Evolutionary conservation across 805 yeast genomes (phyloP), one percentile per base, ranked within the genome.

Genomic region (Kuraishia ogatae): DNA sequence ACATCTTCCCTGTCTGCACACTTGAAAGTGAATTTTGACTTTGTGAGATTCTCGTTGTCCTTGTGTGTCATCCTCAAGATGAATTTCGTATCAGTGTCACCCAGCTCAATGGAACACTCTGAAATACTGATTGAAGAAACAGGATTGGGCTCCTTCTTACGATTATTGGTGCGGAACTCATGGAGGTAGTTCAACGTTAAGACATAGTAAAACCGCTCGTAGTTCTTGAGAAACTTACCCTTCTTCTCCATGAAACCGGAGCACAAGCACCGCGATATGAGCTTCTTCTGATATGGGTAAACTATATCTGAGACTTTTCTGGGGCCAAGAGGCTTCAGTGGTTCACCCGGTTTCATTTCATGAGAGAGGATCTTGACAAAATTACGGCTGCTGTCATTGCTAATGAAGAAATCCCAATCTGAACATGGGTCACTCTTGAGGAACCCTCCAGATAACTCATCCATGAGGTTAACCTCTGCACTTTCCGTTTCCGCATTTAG

Each of bases 351-450:
- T 17, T 61, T 60, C 23, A 48, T 48, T 46, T 58, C 52, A 21
- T 28, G 26, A 8, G 70, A 63, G 17, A 71, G 59, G 4, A 78
- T 65, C 56, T 71, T 71, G 35, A 79, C 56, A 53, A 80, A 72
- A 55, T 74, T 71, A 28, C 70, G 73, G 28, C 73, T 73, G 51
- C 70, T 68, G 50, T 73, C 71, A 56, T 79, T 72, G 50, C 71
- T 62, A 53, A 85, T 81, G 58, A 84, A 85, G 52, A 79, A 79
- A 63, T 85, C 87, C 90, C 90, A 85, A 66, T 85, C 92, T 58
- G 79, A 70, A 48, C 76, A 78, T n/a, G 82, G 76, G 52, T 83
- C 85, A 61, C 83, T 83, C 61, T 76, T 66, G 61, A 80, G 62
- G 67, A 79, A 75, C 60, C 83, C 72, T 56, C 77, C 74, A 56